Percentiles rank a stretch among this genome's conserved stretches.
Evolutionary conservation across 1,284 basidiomycete species (phyloP).

Genomic region (Apiotrichum sp.): DNA sequence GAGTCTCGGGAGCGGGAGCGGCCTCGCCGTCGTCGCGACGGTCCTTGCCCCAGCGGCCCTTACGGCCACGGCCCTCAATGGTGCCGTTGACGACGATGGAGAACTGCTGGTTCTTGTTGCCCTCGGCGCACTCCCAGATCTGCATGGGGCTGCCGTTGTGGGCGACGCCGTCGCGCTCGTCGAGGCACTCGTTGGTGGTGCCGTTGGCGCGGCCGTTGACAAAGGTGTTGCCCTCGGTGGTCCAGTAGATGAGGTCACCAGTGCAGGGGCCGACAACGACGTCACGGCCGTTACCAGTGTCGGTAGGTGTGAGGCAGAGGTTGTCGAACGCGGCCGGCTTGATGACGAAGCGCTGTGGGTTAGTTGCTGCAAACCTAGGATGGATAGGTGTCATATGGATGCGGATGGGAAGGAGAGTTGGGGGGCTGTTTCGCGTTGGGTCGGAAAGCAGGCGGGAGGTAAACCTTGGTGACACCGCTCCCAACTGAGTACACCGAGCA

Average conservation of each 20-base stretch:
- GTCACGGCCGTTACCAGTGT: constrained; percentile 21
- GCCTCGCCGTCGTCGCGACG: neutral
- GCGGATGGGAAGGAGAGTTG: no score
- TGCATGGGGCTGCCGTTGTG: constrained; percentile 36
- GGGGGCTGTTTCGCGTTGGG: no score
- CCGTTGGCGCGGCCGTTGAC: constrained; percentile 17
- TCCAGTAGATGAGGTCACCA: constrained; percentile 4
- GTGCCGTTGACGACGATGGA: constrained; percentile 5
- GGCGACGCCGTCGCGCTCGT: constrained; percentile 24
- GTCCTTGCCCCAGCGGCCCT: no score
- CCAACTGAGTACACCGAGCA: no score
- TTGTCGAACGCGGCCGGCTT: constrained; percentile 25
- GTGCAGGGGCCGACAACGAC: constrained; percentile 33
- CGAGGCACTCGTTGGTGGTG: constrained; percentile 7
- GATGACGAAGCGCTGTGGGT: constrained; percentile 16
- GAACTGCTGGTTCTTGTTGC: constrained; percentile 36
- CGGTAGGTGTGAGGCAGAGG: constrained; percentile 32
- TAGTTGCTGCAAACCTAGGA: neutral
- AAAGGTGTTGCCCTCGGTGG: constrained; percentile 25
- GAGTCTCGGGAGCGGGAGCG: neutral
- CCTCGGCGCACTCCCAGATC: constrained; percentile 32
- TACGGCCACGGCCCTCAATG: neutral
- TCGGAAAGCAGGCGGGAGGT: no score
- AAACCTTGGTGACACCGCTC: no score
- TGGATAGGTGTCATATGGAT: neutral